These are phyloP conservation scores for Aspergillus spinulosporus DNA, from an alignment of 2,329 filamentous ascomycete species.

Conservation along the genomic window DNA sequence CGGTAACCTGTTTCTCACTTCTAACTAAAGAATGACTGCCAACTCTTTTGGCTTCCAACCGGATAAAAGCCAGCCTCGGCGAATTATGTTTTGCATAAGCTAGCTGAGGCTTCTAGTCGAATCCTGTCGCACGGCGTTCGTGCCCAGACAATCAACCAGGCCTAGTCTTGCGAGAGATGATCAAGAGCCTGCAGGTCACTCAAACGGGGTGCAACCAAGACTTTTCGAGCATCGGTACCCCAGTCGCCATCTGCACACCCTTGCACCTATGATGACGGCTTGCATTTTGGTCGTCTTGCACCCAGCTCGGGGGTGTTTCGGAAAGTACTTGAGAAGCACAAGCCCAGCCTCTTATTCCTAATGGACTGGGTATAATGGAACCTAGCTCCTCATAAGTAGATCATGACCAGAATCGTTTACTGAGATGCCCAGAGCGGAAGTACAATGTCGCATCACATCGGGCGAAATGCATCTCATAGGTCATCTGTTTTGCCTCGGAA, in stretches of 20 bases:
- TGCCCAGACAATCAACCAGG: conserved; percentile 13
- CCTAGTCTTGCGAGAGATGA: conserved; percentile 26
- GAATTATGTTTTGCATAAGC: conserved; percentile 12
- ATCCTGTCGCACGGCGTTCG: conserved; percentile 2
- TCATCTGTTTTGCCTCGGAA: conserved; percentile 7
- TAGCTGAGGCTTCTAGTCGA: conserved; percentile 12
- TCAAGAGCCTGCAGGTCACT: conserved; percentile 22
- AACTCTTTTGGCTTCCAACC: background rate
- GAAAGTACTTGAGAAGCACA: background rate
- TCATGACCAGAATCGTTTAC: too few species aligned
- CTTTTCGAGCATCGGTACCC: conserved; percentile 1
- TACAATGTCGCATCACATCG: too few species aligned
- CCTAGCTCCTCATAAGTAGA: too few species aligned
- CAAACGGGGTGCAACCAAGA: conserved; percentile 20
- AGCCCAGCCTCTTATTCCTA: background rate
- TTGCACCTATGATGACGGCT: background rate
- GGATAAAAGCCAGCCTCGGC: background rate
- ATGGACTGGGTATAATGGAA: too few species aligned
- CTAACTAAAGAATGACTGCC: background rate
- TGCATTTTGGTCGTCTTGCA: background rate
- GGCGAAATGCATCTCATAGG: background rate
- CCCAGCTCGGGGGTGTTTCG: background rate
- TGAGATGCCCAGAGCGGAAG: too few species aligned
- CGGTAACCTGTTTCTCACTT: background rate
- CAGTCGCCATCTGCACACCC: background rate